Evolutionary conservation across 768 basidiomycete genomes (phyloP).

Genomic region (Suillus subalutaceus): DNA sequence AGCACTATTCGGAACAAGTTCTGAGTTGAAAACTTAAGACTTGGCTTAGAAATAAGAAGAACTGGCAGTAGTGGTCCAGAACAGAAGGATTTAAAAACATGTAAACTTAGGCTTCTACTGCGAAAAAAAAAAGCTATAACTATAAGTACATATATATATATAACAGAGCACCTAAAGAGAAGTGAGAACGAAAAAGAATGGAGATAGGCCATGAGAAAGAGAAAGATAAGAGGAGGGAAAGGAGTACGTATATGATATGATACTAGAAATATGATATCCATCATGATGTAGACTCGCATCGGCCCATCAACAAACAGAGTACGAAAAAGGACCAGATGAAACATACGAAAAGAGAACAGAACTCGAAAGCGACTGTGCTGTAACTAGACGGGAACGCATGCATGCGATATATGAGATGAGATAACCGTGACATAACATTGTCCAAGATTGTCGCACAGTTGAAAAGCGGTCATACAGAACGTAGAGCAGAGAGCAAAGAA

Average conservation of each 20-base stretch:
- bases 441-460: constrained; percentile 22
- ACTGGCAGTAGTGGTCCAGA: not conserved
- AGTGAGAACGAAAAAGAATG: not conserved
- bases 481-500: constrained; percentile 8
- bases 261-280: constrained; percentile 8
- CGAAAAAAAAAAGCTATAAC: not conserved
- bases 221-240: constrained; percentile 16
- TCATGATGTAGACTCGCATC: constrained; percentile 4
- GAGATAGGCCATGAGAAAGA: constrained; percentile 13
- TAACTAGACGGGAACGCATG: constrained; percentile 26
- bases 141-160: constrained; percentile 35
- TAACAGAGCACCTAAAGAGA: not conserved
- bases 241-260: constrained; percentile 3
- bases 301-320: not conserved
- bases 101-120: not conserved
- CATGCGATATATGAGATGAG: constrained; percentile 21
- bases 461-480: constrained; percentile 12
- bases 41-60: not conserved
- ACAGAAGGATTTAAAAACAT: not conserved
- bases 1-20: not conserved
- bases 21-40: not conserved
- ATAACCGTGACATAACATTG: constrained; percentile 12
- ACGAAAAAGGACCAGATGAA: not conserved
- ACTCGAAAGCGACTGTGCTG: constrained; percentile 22
- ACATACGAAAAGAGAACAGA: constrained; percentile 14